Percentiles rank a stretch among this genome's conserved stretches.
phyloP scores from a whole-genome alignment of 2,329 filamentous ascomycete species.

The Mycosphaerelloides madeirae region DNA sequence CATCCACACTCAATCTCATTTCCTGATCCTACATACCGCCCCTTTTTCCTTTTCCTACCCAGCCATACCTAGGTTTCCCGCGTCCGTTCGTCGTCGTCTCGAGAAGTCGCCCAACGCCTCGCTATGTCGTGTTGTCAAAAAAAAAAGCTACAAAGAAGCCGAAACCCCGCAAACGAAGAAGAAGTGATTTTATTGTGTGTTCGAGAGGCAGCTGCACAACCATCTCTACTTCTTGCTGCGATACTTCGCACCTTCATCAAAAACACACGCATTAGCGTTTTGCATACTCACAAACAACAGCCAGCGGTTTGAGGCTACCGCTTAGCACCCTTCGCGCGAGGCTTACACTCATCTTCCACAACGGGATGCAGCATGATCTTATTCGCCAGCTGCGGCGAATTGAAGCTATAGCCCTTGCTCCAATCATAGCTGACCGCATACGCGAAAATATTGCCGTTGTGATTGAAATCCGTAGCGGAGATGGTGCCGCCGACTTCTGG shows the following conservation, averaged over 20 bases:
- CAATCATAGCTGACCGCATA: constrained; percentile 90
- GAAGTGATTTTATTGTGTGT: not conserved
- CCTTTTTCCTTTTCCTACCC: not conserved
- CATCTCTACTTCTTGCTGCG: constrained; percentile 3
- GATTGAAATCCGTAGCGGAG: constrained; percentile 85
- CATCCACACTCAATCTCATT: not conserved
- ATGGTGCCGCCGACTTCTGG: constrained; percentile 66
- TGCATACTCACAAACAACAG: too few species aligned
- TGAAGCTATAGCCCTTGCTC: constrained; percentile 90
- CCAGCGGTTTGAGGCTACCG: constrained; percentile 36
- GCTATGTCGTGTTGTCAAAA: not conserved
- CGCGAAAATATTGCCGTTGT: constrained; percentile 60
- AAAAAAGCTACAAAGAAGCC: too few species aligned
- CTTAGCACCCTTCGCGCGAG: constrained; percentile 45
- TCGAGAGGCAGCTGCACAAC: too few species aligned
- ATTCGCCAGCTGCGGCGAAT: constrained; percentile 57
- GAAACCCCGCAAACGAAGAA: too few species aligned
- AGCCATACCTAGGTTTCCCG: not conserved
- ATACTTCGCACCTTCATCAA: constrained; percentile 1
- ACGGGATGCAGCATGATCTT: constrained; percentile 50
- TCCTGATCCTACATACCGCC: not conserved
- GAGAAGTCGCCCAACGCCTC: not conserved
- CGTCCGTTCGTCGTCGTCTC: too few species aligned
- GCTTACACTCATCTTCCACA: constrained; percentile 47
- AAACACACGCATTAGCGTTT: constrained; percentile 3